Conservation (phyloP, 2,329 filamentous ascomycete species). For the Ascocoryne sarcoides region DNA sequence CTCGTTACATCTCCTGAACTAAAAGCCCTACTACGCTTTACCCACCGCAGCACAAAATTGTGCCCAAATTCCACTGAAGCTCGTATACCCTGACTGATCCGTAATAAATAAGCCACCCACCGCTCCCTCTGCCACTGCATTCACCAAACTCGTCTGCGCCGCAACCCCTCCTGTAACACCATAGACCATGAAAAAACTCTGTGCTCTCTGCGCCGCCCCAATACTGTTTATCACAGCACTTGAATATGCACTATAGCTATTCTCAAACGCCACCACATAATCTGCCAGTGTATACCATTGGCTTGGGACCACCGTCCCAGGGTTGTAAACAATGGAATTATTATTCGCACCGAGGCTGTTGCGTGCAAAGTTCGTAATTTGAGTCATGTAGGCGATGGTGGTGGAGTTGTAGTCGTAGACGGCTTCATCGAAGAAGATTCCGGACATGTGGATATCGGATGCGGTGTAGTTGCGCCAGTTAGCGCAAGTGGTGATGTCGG, state of each 20-base stretch:
- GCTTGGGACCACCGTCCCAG: constrained; percentile 14
- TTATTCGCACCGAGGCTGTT: constrained; percentile 10
- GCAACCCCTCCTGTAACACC: constrained; percentile 10
- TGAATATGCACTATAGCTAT: constrained; percentile 14
- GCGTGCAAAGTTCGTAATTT: constrained; percentile 13
- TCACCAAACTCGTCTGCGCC: constrained; percentile 12
- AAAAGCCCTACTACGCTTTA: no score
- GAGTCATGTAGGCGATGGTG: constrained; percentile 14
- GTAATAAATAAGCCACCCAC: constrained; percentile 16
- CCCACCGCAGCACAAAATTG: constrained; percentile 8
- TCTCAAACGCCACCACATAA: constrained; percentile 19
- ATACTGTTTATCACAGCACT: no score
- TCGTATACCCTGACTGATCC: constrained; percentile 13
- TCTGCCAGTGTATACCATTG: constrained; percentile 18
- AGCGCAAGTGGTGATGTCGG: constrained; percentile 31
- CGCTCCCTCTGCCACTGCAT: constrained; percentile 13
- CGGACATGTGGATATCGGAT: constrained; percentile 16
- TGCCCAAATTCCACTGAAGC: constrained; percentile 12
- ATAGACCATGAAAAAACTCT: constrained; percentile 15
- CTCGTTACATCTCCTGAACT: no score
- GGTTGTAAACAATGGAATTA: constrained; percentile 15
- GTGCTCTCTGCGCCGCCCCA: constrained; percentile 8
- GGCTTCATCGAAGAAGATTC: constrained; percentile 20
- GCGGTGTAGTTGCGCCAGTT: constrained; percentile 30
- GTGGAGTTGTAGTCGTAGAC: constrained; percentile 7